These are phyloP conservation scores for Haplosporangium sp. DNA, from an alignment of 371 early-diverging fungal genomes.

Conservation along the genomic window DNA sequence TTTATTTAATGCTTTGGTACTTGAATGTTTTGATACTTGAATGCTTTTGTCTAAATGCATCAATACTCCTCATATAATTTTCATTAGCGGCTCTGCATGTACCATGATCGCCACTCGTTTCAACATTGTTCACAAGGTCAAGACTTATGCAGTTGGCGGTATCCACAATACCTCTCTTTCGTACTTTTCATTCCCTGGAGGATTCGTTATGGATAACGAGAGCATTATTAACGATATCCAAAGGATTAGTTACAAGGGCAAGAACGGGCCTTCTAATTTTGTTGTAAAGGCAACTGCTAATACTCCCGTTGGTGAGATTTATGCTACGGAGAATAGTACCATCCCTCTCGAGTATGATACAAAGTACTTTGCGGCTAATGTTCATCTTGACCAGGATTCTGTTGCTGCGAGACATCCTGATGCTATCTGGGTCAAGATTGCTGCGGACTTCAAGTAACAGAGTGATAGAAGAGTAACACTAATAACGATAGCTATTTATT, in stretches of 20 bases:
- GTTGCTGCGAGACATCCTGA: slow-evolving; percentile 50
- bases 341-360: slow-evolving; percentile 52
- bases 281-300: slow-evolving; percentile 6
- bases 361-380: slow-evolving; percentile 35
- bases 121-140: slow-evolving; percentile 37
- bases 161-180: slow-evolving; percentile 35
- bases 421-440: slow-evolving; percentile 51
- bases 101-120: slow-evolving; percentile 55
- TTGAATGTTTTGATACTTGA: no score
- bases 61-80: background rate
- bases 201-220: slow-evolving; percentile 46
- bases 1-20: no score
- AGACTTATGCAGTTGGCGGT: slow-evolving; percentile 48
- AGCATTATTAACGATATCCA: slow-evolving; percentile 26
- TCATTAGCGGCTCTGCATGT: slow-evolving; percentile 47
- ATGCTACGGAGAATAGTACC: slow-evolving; percentile 38
- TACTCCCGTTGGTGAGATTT: slow-evolving; percentile 43
- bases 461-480: no score
- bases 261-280: slow-evolving; percentile 15
- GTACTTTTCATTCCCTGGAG: slow-evolving; percentile 56
- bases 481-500: no score
- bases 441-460: slow-evolving; percentile 33
- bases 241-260: slow-evolving; percentile 29
- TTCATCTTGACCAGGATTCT: slow-evolving; percentile 43
- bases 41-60: background rate